Evolutionary conservation across 2,329 filamentous ascomycete genomes (phyloP).

Genomic region (Penicillium hordei): DNA sequence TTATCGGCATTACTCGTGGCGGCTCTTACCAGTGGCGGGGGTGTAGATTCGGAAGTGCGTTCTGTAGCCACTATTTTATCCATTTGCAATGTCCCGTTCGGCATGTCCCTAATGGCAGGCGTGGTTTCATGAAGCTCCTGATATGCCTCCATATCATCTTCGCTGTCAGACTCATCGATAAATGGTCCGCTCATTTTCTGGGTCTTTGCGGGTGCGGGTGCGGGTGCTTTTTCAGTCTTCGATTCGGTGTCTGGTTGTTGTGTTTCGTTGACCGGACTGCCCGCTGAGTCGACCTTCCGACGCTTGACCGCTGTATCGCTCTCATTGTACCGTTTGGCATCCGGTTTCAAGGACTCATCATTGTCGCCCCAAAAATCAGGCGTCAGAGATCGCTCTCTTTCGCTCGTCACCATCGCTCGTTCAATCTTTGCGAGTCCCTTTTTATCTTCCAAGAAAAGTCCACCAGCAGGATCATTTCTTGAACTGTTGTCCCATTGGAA

Average conservation of each 20-base stretch:
- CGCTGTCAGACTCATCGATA: constrained; percentile 54
- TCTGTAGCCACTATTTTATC: constrained; percentile 15
- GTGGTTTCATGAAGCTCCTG: constrained; percentile 20
- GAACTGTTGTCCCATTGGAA: constrained; percentile 13
- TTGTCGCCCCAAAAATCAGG: constrained; percentile 39
- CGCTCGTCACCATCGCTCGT: constrained; percentile 1
- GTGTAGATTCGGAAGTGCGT: constrained; percentile 22
- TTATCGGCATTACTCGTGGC: constrained; percentile 46
- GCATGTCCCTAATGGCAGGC: neutral
- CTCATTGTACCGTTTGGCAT: constrained; percentile 35
- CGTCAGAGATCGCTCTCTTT: constrained; percentile 26
- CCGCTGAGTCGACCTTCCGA: constrained; percentile 30
- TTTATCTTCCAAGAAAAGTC: constrained; percentile 40
- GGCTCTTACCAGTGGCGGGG: constrained; percentile 52
- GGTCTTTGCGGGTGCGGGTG: neutral
- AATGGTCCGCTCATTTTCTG: constrained; percentile 38
- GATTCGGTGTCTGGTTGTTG: neutral
- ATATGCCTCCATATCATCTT: constrained; percentile 44
- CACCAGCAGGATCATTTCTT: constrained; percentile 18
- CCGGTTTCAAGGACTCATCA: constrained; percentile 13
- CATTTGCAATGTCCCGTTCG: neutral
- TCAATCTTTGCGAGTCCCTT: constrained; percentile 17
- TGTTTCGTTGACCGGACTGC: neutral
- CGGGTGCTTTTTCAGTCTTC: constrained; percentile 1
- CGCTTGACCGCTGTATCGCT: constrained; percentile 34